Evolutionary conservation across 148 eudicot species (phyloP).

Genomic region (Amaranthus hypochondriacus): DNA sequence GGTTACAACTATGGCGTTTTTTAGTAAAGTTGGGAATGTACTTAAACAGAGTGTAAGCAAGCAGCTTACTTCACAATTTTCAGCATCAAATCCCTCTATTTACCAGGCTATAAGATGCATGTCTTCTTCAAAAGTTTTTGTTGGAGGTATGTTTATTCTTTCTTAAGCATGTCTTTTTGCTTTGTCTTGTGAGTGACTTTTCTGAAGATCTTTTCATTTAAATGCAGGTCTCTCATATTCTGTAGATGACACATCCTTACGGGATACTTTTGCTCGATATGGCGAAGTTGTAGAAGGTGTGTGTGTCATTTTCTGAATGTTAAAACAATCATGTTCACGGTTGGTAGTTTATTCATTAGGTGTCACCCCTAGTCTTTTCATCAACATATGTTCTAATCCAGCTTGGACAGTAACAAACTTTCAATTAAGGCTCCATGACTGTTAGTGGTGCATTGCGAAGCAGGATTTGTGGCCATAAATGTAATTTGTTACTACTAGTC

Average conservation of each 20-base stretch:
- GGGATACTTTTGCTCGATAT: conserved; percentile 56
- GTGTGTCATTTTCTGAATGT: not conserved
- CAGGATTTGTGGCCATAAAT: too few species aligned
- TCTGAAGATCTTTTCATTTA: not conserved
- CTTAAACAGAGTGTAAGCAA: conserved; percentile 55
- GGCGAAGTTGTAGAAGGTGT: conserved; percentile 84
- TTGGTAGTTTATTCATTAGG: not conserved
- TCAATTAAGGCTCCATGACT: not conserved
- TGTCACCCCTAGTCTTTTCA: not conserved
- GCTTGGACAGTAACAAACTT: not conserved
- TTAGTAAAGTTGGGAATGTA: conserved; percentile 56
- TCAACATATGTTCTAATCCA: not conserved
- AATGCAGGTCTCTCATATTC: conserved; percentile 68
- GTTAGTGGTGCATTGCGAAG: not conserved
- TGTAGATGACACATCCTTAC: conserved; percentile 50
- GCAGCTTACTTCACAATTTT: conserved; percentile 38
- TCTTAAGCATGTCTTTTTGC: not conserved
- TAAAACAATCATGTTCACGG: not conserved
- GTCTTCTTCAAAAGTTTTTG: conserved; percentile 69
- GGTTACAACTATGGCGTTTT: conserved; percentile 60
- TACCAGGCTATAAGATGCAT: conserved; percentile 67
- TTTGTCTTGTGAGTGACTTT: not conserved
- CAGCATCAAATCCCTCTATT: conserved; percentile 52
- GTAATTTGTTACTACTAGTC: too few species aligned
- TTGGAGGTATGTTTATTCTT: conserved; percentile 55